Evolutionary conservation across 768 basidiomycete species (phyloP), one percentile per base, ranked within the genome.

Genomic region (Russula sp.): DNA sequence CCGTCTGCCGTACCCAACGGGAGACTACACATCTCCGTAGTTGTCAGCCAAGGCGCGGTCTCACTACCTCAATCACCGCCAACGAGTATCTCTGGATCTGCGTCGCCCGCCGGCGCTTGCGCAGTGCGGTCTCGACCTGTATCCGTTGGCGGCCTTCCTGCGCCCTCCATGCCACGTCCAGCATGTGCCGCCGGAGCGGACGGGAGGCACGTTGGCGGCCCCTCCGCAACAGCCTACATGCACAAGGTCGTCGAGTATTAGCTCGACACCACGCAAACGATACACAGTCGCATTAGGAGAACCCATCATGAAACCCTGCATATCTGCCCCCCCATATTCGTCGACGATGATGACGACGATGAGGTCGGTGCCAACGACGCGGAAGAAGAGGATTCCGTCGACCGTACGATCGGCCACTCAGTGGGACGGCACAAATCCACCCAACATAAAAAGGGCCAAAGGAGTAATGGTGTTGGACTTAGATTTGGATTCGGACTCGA

Each of bases 281-380:
- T 94, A 94, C 72, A 93, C 91, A 0, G 91, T 93, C 36, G 91
- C 92, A 0, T 80, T 94, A 0, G 91, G 90, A 11, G 87, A 83
- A 3, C 87, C 89, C 0, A 84, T 90, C 64, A 80, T 84, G 66
- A 66, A 67, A 42, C 59, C 71, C 3, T 49, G 67, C 34, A 50
- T 70, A 5, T 71, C 72, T 28, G 57, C 69, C 70, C 72, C 14
- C 63, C 69, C 30, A 54, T 61, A 28, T 49, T 61, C 72, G 36
- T 62, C n/a, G 63, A 57, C 42, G 28, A 30, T 10, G 62, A 74
- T 24, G 48, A 49, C 48, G 24, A 49, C 24, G 22, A 44, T 18
- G 62, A 53, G 44, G 62, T 74, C 24, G 48, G 16, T 16, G 63
- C 53, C 40, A 61, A 74, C 69, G 55, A 72, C 26, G 46, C 38